Conservation (phyloP, 345 rosid genomes). For the Firmiana major region DNA sequence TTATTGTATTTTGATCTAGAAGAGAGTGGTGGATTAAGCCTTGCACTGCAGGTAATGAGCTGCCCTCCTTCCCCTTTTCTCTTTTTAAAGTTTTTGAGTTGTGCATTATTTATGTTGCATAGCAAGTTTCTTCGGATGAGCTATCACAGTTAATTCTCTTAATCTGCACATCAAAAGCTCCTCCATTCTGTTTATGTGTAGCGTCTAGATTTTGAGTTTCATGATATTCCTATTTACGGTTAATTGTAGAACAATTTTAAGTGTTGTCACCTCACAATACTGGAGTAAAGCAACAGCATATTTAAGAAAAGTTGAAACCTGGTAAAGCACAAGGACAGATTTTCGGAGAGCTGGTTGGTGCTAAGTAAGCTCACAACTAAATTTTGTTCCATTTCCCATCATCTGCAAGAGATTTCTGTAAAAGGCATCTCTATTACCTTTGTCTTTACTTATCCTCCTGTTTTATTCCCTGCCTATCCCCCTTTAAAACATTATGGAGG, state of each 20-base stretch:
- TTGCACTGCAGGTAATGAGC: conserved; percentile 78
- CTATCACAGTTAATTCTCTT: neutral
- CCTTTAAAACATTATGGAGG: neutral
- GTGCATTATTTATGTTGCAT: neutral
- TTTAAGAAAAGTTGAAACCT: neutral
- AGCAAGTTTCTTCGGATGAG: neutral
- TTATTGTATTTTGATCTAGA: conserved; percentile 85
- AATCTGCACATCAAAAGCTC: neutral
- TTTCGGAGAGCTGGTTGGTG: neutral
- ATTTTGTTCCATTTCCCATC: neutral
- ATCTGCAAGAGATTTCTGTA: neutral
- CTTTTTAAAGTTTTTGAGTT: neutral
- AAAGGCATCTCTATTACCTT: neutral
- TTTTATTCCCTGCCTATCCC: neutral
- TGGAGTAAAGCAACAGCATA: neutral
- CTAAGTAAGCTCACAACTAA: neutral
- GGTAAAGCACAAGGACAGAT: neutral
- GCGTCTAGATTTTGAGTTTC: neutral
- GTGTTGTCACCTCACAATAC: neutral
- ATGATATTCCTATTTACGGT: neutral
- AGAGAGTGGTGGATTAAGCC: conserved; percentile 78
- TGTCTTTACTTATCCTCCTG: neutral
- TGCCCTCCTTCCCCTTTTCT: neutral
- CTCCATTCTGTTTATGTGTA: neutral
- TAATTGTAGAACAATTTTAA: neutral